Percentiles rank a stretch among this genome's conserved stretches.
Conservation (phyloP, 2,329 filamentous ascomycete genomes). For the Plectosphaerella sp. region DNA sequence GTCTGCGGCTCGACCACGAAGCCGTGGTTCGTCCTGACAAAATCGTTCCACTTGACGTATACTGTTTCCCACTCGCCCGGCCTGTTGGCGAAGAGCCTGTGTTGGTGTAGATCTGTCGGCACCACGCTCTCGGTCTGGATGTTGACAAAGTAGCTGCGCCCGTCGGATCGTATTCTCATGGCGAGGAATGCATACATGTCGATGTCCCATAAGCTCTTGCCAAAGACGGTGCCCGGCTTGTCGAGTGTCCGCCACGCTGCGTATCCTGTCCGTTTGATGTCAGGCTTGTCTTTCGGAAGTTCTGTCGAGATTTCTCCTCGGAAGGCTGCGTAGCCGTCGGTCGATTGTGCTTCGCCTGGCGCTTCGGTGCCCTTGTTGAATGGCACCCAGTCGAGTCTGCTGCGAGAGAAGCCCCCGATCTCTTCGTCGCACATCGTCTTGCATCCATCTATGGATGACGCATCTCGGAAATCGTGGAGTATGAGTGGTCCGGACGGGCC, state of each 20-base stretch:
- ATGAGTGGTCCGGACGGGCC: constrained; percentile 58
- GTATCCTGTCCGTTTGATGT: constrained; percentile 76
- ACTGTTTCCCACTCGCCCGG: constrained; percentile 93
- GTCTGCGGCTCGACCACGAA: constrained; percentile 89
- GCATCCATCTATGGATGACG: constrained; percentile 43
- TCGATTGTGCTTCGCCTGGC: constrained; percentile 4
- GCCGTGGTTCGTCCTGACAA: constrained; percentile 92
- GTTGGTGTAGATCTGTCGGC: constrained; percentile 93
- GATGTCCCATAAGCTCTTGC: constrained; percentile 80
- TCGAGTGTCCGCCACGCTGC: constrained; percentile 87
- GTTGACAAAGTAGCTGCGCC: constrained; percentile 90
- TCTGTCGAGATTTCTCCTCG: constrained; percentile 84
- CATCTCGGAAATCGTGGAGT: constrained; percentile 58
- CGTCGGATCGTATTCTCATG: constrained; percentile 84
- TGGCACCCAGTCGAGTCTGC: constrained; percentile 62
- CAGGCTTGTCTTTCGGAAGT: constrained; percentile 69
- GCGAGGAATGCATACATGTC: constrained; percentile 86
- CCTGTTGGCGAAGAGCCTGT: constrained; percentile 73
- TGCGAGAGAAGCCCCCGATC: constrained; percentile 80
- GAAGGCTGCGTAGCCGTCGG: constrained; percentile 65
- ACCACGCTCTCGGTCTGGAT: constrained; percentile 92
- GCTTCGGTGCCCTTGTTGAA: neutral
- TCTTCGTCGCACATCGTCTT: constrained; percentile 85
- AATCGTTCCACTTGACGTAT: constrained; percentile 85
- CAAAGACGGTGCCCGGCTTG: constrained; percentile 74